Evolutionary conservation across 2,329 filamentous ascomycete genomes (phyloP), one percentile per base, ranked within the genome.

Genomic region (Calonectria montana): DNA sequence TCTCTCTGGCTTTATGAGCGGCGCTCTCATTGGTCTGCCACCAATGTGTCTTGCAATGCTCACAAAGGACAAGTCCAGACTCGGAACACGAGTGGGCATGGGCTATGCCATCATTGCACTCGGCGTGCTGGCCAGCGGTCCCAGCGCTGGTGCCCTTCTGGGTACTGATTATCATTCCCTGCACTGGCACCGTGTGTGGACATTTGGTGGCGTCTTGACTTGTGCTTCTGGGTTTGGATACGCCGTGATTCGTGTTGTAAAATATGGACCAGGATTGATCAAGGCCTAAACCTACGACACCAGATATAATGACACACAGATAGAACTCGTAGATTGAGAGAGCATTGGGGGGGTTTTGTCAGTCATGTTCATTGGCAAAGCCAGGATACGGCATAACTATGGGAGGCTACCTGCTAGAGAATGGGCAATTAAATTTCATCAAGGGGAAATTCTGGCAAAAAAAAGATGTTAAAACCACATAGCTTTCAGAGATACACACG

Each of bases 1-100:
- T n/a, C 61, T 64, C 1, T 64, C 41, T 64, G 61, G 61, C 3
- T 64, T 64, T 7, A 47, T 64, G 41, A 47, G 41, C n/a, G 61
- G 61, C 18, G 43, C 61, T 2, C 5, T 64, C 9, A 47, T 64
- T 13, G 41, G 41, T 35, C 41, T 64, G 18, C 61, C 61, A 1
- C 61, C 61, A 10, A 64, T 47, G 27, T 45, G 41, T 16, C 18
- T 64, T 23, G 61, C 61, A 3, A 48, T 45, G 27, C 41, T 64
- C 3, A 64, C 61, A 2, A 21, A 31, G 13, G 61, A 64, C 29
- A 64, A 47, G 61, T 35, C 41, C 13, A 47, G 29, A 18, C 41
- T 64, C 12, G 61, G 61, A 12, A 47, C 41, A 5, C 61, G 61
- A 21, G 21, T 64, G 21, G 61, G 61, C n/a, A 47, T 64, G 61